A percentile compares a stretch with the other conserved stretches of the same genome.
These are phyloP conservation scores for Mycocentrospora acerina DNA, from an alignment of 2,329 filamentous ascomycete genomes.

Conservation along the genomic window DNA sequence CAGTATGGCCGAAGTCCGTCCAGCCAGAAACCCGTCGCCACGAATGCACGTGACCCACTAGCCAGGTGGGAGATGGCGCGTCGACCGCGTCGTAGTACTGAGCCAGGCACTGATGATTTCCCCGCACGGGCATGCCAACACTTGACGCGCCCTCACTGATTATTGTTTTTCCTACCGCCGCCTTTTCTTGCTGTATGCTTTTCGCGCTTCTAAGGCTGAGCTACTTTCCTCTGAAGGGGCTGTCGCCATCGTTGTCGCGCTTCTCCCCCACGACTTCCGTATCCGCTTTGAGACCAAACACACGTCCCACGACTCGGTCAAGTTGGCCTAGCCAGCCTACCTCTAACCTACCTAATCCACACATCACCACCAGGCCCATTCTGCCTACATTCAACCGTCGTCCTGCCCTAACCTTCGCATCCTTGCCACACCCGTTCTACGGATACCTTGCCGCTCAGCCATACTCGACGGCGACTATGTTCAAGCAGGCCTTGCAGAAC, in stretches of 20 bases:
- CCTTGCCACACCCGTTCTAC: conserved; percentile 11
- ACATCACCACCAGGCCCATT: conserved; percentile 3
- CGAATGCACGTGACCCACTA: conserved; percentile 6
- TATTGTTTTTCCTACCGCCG: conserved; percentile 25
- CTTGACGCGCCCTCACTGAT: conserved; percentile 22
- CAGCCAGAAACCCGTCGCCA: not conserved
- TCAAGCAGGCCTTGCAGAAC: conserved; percentile 44
- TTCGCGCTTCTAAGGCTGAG: conserved; percentile 26
- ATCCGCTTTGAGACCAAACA: too few species aligned
- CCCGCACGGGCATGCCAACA: conserved; percentile 23
- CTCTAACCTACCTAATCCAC: not conserved
- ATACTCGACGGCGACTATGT: conserved; percentile 34
- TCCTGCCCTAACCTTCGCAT: not conserved
- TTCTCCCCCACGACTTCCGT: not conserved
- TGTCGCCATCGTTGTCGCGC: conserved; percentile 19
- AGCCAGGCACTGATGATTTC: too few species aligned
- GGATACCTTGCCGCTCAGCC: conserved; percentile 19
- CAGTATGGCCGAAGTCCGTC: not conserved
- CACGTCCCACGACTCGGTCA: too few species aligned
- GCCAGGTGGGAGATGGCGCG: conserved; percentile 14
- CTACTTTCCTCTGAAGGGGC: conserved; percentile 10
- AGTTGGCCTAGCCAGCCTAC: too few species aligned
- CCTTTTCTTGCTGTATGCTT: conserved; percentile 44
- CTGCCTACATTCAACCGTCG: not conserved
- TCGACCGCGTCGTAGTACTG: conserved; percentile 1